Percentiles rank a stretch among this genome's conserved stretches.
Evolutionary conservation across 352 stramenopile species (phyloP).

Genomic region (Phytophthora constricta): DNA sequence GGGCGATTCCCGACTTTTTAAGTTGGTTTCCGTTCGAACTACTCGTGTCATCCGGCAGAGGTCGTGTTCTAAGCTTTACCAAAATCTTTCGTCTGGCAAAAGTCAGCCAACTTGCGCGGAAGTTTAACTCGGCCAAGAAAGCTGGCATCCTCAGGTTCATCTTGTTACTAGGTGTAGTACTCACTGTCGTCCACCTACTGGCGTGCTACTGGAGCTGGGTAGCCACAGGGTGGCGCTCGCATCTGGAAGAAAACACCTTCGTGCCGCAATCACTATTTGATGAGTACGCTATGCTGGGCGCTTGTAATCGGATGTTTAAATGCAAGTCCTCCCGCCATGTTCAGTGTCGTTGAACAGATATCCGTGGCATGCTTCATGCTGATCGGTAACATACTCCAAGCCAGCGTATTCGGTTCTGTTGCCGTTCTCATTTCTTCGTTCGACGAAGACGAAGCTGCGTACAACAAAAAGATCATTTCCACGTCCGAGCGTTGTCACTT

Average conservation of each 20-base stretch:
- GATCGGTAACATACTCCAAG: constrained; percentile 70
- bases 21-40: constrained; percentile 75
- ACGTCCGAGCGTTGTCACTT: constrained; percentile 72
- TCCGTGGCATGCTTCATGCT: constrained; percentile 78
- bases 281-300: constrained; percentile 61
- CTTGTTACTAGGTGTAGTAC: constrained; percentile 54
- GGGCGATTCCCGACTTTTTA: constrained; percentile 69
- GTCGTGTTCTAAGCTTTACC: constrained; percentile 62
- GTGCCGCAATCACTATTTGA: constrained; percentile 29
- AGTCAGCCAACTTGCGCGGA: constrained; percentile 60
- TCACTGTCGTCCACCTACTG: constrained; percentile 60
- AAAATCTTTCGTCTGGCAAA: constrained; percentile 79
- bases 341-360: constrained; percentile 52
- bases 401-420: constrained; percentile 73
- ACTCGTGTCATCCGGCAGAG: constrained; percentile 38
- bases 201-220: constrained; percentile 75
- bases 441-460: constrained; percentile 67
- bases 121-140: constrained; percentile 71
- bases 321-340: constrained; percentile 65
- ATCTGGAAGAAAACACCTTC: constrained; percentile 44
- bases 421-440: constrained; percentile 72
- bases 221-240: constrained; percentile 48
- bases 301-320: constrained; percentile 70
- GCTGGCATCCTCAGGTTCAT: constrained; percentile 66
- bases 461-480: constrained; percentile 78